phyloP scores from a whole-genome alignment of 148 eudicot species.

The Polygonum aviculare region DNA sequence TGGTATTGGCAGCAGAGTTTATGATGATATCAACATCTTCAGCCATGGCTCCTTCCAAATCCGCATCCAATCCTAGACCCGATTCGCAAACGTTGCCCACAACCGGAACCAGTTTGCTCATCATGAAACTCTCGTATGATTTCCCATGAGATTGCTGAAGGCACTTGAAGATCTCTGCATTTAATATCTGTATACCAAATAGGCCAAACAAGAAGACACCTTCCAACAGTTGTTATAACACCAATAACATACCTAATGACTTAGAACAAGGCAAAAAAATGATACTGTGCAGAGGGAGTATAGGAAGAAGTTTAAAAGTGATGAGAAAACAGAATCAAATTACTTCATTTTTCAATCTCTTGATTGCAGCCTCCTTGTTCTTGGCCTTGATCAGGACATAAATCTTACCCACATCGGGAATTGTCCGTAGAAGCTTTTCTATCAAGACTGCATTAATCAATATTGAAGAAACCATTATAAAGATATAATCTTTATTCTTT shows the following conservation, averaged over 20 bases:
- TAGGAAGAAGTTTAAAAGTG: neutral
- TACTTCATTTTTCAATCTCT: constrained; percentile 79
- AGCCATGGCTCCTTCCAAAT: constrained; percentile 29
- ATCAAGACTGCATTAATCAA: constrained; percentile 51
- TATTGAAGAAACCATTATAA: neutral
- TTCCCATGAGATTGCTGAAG: constrained; percentile 77
- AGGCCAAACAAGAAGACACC: neutral
- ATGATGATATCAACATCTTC: constrained; percentile 76
- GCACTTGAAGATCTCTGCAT: constrained; percentile 71
- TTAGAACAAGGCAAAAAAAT: neutral
- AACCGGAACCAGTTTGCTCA: constrained; percentile 84
- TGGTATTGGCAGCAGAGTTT: constrained; percentile 96
- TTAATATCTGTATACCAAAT: constrained; percentile 38
- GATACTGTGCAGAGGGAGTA: neutral
- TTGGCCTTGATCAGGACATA: constrained; percentile 84
- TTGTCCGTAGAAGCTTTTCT: constrained; percentile 84
- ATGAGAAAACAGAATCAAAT: neutral
- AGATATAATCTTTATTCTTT: neutral
- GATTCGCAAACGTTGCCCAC: constrained; percentile 80
- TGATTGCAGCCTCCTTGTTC: constrained; percentile 58
- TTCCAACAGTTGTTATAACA: neutral
- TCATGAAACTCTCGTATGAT: constrained; percentile 77
- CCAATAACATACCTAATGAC: neutral
- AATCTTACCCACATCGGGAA: constrained; percentile 82
- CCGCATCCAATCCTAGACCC: constrained; percentile 62